Conservation (phyloP, 2,329 filamentous ascomycete genomes). For the Ceratocystis colombiana region DNA sequence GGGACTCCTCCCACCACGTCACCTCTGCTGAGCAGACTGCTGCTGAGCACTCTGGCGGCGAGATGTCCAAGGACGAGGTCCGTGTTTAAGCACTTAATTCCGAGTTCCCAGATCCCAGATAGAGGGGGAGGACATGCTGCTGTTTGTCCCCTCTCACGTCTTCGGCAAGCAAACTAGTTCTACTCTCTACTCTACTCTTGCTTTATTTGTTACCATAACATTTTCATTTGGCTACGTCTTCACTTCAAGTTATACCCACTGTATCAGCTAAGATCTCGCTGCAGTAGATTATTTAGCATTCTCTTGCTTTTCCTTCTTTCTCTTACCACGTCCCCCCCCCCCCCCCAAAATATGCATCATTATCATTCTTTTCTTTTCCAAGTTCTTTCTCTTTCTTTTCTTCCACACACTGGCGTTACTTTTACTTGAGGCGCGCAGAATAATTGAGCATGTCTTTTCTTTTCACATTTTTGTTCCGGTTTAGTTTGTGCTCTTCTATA, state of each 20-base stretch:
- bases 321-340: background rate
- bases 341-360: background rate
- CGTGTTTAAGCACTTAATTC: constrained; percentile 17
- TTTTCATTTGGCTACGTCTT: constrained; percentile 10
- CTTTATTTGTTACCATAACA: background rate
- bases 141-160: background rate
- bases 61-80: constrained; percentile 23
- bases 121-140: background rate
- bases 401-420: constrained; percentile 3
- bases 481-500: background rate
- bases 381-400: background rate
- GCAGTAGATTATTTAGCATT: constrained; percentile 11
- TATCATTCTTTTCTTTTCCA: constrained; percentile 2
- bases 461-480: background rate
- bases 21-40: constrained; percentile 23
- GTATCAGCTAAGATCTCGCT: constrained; percentile 11
- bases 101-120: background rate
- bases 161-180: background rate
- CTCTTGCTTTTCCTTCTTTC: background rate
- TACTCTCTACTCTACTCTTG: background rate
- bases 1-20: constrained; percentile 29
- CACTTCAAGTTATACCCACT: constrained; percentile 12
- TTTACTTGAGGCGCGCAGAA: background rate
- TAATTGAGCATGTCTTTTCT: constrained; percentile 20
- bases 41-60: constrained; percentile 24